These are phyloP conservation scores for Leptodermis oblonga DNA, from an alignment of 257 asterid genomes.

Conservation along the genomic window DNA sequence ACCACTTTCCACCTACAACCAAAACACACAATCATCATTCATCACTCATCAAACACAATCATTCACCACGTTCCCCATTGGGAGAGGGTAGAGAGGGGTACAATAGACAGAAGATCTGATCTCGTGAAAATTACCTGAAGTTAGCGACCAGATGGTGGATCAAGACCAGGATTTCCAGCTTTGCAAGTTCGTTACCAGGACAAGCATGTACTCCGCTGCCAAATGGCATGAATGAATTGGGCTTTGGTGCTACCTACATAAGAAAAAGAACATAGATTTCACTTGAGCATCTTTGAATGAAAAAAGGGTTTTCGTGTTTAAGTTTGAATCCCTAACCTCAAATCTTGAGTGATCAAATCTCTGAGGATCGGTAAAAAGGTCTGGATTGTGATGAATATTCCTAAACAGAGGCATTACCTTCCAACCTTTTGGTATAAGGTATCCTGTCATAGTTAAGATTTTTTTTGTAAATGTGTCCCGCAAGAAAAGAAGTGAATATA, in stretches of 20 bases:
- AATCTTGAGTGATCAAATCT: conserved; percentile 72
- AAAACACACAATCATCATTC: conserved; percentile 27
- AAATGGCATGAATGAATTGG: conserved; percentile 81
- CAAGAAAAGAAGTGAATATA: neutral
- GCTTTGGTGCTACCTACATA: conserved; percentile 50
- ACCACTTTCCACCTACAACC: conserved; percentile 77
- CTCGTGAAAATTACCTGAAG: conserved; percentile 40
- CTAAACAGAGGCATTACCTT: conserved; percentile 91
- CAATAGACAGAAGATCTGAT: neutral
- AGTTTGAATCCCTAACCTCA: conserved; percentile 40
- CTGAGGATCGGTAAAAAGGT: conserved; percentile 64
- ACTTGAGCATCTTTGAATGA: neutral
- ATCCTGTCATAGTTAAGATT: conserved; percentile 35
- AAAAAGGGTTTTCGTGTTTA: neutral
- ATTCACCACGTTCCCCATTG: neutral
- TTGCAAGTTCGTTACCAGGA: conserved; percentile 89
- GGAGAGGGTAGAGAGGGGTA: neutral
- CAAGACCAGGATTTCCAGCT: conserved; percentile 73
- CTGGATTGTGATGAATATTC: conserved; percentile 87
- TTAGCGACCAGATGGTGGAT: conserved; percentile 67
- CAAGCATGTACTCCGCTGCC: conserved; percentile 90
- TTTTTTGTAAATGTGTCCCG: neutral
- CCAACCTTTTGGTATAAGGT: conserved; percentile 93
- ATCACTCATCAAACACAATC: neutral
- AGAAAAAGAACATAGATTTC: neutral